A percentile compares a stretch with the other conserved stretches of the same genome.
Evolutionary conservation across 371 early-diverging fungal genomes (phyloP).

Genomic region (Sporodiniella umbellata): DNA sequence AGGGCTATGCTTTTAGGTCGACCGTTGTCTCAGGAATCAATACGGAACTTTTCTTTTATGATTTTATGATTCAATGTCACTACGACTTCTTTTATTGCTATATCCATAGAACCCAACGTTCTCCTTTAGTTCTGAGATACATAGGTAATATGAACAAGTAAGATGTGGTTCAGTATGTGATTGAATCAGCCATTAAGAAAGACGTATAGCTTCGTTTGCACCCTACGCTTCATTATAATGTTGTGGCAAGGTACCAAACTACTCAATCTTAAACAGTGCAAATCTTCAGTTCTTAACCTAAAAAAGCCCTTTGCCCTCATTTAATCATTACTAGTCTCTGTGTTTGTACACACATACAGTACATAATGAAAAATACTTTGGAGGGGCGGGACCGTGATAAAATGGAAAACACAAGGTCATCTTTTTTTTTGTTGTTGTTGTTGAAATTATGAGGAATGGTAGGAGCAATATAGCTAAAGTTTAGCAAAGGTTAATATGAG

Average conservation of each 20-base stretch:
- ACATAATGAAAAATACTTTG: not conserved
- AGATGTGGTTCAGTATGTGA: constrained; percentile 3
- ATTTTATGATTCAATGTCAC: constrained; percentile 3
- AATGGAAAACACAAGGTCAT: constrained; percentile 1
- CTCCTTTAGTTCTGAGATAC: constrained; percentile 2
- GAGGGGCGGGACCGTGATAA: constrained; percentile 2
- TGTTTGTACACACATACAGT: constrained; percentile 1
- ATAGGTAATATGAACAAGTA: constrained; percentile 2
- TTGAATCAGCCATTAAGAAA: constrained; percentile 3
- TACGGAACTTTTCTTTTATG: constrained; percentile 2
- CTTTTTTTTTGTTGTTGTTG: not conserved
- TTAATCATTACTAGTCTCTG: not conserved
- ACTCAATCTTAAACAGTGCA: not conserved
- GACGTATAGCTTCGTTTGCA: constrained; percentile 2
- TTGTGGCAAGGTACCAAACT: constrained; percentile 4
- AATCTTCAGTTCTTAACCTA: constrained; percentile 7
- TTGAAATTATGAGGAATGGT: constrained; percentile 6
- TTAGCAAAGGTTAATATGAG: constrained; percentile 5
- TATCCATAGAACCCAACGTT: not conserved
- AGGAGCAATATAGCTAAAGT: constrained; percentile 4
- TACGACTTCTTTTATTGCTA: constrained; percentile 3
- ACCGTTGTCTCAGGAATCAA: constrained; percentile 7
- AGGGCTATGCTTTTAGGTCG: constrained; percentile 7
- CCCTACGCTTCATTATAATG: not conserved
- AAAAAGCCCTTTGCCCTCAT: constrained; percentile 6